Percentiles rank a stretch among this genome's conserved stretches.
Evolutionary conservation across 768 basidiomycete genomes (phyloP).

Genomic region (Tulasnella sp.): DNA sequence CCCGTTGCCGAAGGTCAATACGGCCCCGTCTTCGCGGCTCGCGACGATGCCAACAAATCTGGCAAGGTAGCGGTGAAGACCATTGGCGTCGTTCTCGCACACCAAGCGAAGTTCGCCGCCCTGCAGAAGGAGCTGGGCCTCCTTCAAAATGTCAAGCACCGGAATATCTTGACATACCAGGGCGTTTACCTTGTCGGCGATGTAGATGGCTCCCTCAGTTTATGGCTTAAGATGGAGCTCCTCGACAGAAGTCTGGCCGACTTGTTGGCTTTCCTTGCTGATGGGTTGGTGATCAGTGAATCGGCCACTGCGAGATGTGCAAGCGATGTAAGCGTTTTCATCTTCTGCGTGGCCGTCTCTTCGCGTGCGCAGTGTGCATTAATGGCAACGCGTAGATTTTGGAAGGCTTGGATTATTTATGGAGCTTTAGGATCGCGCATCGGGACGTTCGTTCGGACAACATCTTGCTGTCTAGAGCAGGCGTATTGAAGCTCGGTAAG

Average conservation of each 20-base stretch:
- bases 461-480: conserved; percentile 53
- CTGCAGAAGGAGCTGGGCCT: conserved; percentile 49
- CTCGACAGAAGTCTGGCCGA: conserved; percentile 85
- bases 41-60: background rate
- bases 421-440: conserved; percentile 58
- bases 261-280: conserved; percentile 42
- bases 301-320: conserved; percentile 61
- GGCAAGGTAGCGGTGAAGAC: conserved; percentile 64
- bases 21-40: conserved; percentile 51
- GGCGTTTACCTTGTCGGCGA: conserved; percentile 26
- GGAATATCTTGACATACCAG: conserved; percentile 56
- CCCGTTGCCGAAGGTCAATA: conserved; percentile 80
- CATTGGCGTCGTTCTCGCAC: conserved; percentile 43
- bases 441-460: conserved; percentile 81
- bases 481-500: conserved; percentile 65
- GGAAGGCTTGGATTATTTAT: conserved; percentile 53
- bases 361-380: conserved; percentile 1
- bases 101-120: conserved; percentile 42
- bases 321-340: conserved; percentile 47
- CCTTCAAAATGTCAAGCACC: conserved; percentile 46
- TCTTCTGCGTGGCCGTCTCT: background rate
- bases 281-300: conserved; percentile 57
- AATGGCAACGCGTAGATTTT: conserved; percentile 37
- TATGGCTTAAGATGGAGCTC: conserved; percentile 85
- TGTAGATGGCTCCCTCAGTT: conserved; percentile 33